A percentile compares a stretch with the other conserved stretches of the same genome.
Evolutionary conservation across 2,329 filamentous ascomycete genomes (phyloP).

Genomic region (Aspergillus sp.): DNA sequence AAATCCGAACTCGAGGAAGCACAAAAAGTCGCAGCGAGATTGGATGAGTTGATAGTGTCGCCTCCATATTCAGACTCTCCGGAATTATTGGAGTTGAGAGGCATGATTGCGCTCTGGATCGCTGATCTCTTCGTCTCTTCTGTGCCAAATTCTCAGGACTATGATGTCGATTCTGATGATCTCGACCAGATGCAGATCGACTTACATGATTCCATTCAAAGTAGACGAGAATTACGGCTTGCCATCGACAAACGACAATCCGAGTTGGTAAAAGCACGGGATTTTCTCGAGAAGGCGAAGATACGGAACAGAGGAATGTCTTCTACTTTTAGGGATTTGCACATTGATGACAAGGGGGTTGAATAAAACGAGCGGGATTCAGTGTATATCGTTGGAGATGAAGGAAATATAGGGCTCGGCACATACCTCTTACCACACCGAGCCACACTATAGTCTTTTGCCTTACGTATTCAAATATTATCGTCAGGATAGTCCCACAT

Average conservation of each 20-base stretch:
- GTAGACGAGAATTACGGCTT: constrained; percentile 28
- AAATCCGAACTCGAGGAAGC: constrained; percentile 57
- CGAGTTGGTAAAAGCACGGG: constrained; percentile 31
- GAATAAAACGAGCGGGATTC: no score
- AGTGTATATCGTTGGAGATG: no score
- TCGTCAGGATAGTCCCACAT: no score
- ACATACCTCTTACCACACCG: neutral
- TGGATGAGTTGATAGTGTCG: constrained; percentile 69
- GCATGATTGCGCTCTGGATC: constrained; percentile 71
- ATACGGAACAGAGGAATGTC: constrained; percentile 29
- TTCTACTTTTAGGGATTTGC: constrained; percentile 27
- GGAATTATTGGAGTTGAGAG: constrained; percentile 67
- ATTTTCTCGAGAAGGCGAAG: constrained; percentile 34
- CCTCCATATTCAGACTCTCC: constrained; percentile 67
- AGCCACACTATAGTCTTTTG: no score
- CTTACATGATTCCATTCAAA: constrained; percentile 25
- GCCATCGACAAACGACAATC: constrained; percentile 31
- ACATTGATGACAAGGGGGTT: constrained; percentile 22
- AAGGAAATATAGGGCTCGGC: no score
- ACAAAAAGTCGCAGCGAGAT: constrained; percentile 60
- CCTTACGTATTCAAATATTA: no score
- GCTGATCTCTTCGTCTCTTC: constrained; percentile 58
- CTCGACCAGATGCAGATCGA: constrained; percentile 17
- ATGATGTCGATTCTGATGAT: constrained; percentile 13
- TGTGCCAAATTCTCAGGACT: constrained; percentile 19